Evolutionary conservation across 768 basidiomycete genomes (phyloP).

Genomic region (Artomyces pyxidatus): DNA sequence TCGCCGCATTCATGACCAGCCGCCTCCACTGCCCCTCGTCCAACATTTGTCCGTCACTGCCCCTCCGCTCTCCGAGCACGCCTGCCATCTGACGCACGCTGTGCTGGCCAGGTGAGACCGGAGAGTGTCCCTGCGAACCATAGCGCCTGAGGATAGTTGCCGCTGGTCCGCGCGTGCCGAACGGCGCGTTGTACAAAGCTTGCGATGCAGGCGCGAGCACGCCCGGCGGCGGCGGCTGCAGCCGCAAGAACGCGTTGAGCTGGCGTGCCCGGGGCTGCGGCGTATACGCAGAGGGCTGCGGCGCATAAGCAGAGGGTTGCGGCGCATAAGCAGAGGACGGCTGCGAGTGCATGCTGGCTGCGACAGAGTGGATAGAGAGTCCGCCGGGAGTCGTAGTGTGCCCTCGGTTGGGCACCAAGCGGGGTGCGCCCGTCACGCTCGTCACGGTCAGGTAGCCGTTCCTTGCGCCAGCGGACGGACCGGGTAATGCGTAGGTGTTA

Average conservation of each 20-base stretch:
- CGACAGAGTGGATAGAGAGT: neutral
- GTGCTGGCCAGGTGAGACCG: neutral
- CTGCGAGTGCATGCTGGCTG: conserved; percentile 8
- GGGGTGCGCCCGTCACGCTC: neutral
- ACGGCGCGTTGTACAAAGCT: neutral
- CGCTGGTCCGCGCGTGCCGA: neutral
- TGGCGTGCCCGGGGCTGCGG: neutral
- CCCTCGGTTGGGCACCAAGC: neutral
- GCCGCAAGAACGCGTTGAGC: neutral
- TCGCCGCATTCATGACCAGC: neutral
- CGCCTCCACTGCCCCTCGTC: conserved; percentile 6
- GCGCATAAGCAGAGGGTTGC: neutral
- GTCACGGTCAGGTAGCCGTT: neutral
- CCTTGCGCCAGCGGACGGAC: neutral
- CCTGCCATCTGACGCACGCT: neutral
- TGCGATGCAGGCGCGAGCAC: no score
- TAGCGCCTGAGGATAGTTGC: neutral
- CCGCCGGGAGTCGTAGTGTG: neutral
- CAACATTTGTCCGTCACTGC: neutral
- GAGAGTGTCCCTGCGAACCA: neutral
- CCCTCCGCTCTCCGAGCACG: neutral
- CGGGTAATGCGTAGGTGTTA: neutral
- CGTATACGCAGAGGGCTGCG: neutral
- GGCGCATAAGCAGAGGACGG: neutral
- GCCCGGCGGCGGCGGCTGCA: neutral